phyloP scores from a whole-genome alignment of 1,284 basidiomycete genomes.

The Irpex rosettiformis region DNA sequence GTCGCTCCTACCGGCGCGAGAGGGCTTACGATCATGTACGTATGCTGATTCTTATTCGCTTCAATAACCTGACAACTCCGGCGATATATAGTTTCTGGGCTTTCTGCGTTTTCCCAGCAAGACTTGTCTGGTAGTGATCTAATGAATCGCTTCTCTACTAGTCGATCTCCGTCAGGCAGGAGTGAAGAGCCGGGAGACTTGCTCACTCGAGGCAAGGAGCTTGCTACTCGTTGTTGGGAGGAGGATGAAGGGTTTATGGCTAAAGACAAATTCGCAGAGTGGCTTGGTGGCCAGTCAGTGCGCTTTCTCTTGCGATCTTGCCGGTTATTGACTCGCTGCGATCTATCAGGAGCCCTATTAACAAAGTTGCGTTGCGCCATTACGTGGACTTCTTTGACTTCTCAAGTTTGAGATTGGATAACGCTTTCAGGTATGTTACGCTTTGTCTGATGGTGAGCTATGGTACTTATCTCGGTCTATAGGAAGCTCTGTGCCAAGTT shows the following conservation, averaged over 20 bases:
- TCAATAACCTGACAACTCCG: conserved; percentile 16
- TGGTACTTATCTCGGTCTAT: background rate
- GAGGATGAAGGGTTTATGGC: conserved; percentile 83
- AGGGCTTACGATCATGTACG: conserved; percentile 46
- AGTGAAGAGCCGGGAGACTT: conserved; percentile 52
- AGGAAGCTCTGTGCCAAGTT: conserved; percentile 89
- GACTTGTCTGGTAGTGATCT: conserved; percentile 50
- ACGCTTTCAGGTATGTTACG: conserved; percentile 76
- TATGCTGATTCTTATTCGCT: conserved; percentile 18
- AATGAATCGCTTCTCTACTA: conserved; percentile 38
- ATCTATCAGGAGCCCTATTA: conserved; percentile 62
- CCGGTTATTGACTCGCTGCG: background rate
- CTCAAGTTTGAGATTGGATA: conserved; percentile 74
- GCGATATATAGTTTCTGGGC: conserved; percentile 22
- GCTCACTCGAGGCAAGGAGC: conserved; percentile 65
- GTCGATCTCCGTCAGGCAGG: conserved; percentile 40
- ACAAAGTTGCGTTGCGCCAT: conserved; percentile 69
- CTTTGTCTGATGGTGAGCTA: conserved; percentile 17
- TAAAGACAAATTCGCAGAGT: conserved; percentile 93
- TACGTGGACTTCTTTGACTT: conserved; percentile 95
- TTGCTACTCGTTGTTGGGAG: conserved; percentile 81
- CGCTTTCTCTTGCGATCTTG: background rate
- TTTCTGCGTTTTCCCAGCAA: conserved; percentile 43
- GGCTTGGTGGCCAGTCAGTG: conserved; percentile 86
- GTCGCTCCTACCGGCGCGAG: conserved; percentile 55